Percentiles rank a stretch among this genome's conserved stretches.
phyloP scores from a whole-genome alignment of 148 eudicot genomes.

The Pharnaceum exiguum region DNA sequence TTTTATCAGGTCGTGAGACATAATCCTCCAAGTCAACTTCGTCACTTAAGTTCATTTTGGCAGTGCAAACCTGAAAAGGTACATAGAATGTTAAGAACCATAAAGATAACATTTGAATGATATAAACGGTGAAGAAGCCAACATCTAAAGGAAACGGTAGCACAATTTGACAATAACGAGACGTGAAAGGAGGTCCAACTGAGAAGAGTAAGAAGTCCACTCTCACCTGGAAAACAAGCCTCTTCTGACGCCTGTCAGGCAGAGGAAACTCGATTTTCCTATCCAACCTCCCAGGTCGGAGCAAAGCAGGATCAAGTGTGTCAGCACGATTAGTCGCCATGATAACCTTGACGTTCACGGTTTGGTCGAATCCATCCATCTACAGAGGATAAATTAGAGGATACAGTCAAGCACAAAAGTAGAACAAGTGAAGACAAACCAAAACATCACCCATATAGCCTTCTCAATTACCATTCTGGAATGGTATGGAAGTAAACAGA shows the following conservation, averaged over 20 bases:
- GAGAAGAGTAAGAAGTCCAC: neutral
- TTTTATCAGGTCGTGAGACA: conserved; percentile 85
- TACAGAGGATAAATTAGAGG: conserved; percentile 20
- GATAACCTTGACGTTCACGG: conserved; percentile 87
- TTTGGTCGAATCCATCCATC: conserved; percentile 98
- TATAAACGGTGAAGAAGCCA: neutral
- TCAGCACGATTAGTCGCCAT: conserved; percentile 95
- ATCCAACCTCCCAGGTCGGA: conserved; percentile 86
- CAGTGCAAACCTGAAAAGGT: conserved; percentile 67
- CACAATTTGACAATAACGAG: neutral
- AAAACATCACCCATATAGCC: neutral
- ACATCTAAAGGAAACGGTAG: neutral
- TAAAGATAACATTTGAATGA: neutral
- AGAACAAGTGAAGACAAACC: neutral
- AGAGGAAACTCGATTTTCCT: conserved; percentile 87
- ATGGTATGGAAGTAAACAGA: too few species aligned
- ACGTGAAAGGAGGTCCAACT: neutral
- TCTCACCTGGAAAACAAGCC: conserved; percentile 82
- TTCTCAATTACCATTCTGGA: too few species aligned
- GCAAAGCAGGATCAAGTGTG: conserved; percentile 89
- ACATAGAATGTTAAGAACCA: neutral
- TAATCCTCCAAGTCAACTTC: conserved; percentile 94
- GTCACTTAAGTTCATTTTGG: conserved; percentile 81
- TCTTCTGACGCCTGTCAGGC: conserved; percentile 88
- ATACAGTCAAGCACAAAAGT: neutral